phyloP scores from a whole-genome alignment of 352 stramenopile species.

The Globisporangium sylvaticum region DNA sequence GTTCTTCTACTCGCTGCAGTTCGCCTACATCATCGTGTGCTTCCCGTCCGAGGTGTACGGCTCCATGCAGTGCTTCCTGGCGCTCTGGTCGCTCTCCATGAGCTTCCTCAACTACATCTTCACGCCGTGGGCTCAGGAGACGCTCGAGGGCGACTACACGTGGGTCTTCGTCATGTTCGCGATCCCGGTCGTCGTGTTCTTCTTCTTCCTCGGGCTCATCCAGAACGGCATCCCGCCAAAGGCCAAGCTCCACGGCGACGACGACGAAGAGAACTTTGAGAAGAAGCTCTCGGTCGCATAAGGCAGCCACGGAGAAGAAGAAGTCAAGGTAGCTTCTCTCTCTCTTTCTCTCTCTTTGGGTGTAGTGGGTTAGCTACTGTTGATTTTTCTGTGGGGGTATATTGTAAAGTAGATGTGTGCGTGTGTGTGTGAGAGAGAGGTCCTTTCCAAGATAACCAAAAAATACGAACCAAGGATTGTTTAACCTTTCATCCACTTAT shows the following conservation, averaged over 20 bases:
- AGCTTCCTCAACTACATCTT: conserved; percentile 36
- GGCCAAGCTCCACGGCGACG: not conserved
- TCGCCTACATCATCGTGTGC: conserved; percentile 32
- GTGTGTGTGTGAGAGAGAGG: not conserved
- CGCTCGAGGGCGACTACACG: conserved; percentile 27
- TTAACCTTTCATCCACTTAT: no score
- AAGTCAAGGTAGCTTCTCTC: not conserved
- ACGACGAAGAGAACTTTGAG: conserved; percentile 7
- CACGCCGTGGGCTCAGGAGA: conserved; percentile 32
- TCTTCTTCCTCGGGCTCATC: conserved; percentile 27
- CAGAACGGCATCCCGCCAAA: conserved; percentile 6
- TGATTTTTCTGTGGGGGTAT: not conserved
- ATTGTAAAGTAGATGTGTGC: conserved; percentile 3
- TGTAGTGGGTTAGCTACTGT: not conserved
- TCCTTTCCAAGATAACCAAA: no score
- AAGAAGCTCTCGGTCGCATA: conserved; percentile 18
- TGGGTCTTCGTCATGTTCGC: conserved; percentile 32
- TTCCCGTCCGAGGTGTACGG: conserved; percentile 35
- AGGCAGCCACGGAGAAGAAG: not conserved
- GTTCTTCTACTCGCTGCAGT: conserved; percentile 29
- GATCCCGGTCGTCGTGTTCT: conserved; percentile 24
- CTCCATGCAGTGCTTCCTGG: conserved; percentile 31
- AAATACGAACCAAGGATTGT: no score
- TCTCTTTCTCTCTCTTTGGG: not conserved
- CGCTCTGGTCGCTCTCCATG: conserved; percentile 29